phyloP scores from a whole-genome alignment of 345 rosid genomes.

The Sonneratia alba region DNA sequence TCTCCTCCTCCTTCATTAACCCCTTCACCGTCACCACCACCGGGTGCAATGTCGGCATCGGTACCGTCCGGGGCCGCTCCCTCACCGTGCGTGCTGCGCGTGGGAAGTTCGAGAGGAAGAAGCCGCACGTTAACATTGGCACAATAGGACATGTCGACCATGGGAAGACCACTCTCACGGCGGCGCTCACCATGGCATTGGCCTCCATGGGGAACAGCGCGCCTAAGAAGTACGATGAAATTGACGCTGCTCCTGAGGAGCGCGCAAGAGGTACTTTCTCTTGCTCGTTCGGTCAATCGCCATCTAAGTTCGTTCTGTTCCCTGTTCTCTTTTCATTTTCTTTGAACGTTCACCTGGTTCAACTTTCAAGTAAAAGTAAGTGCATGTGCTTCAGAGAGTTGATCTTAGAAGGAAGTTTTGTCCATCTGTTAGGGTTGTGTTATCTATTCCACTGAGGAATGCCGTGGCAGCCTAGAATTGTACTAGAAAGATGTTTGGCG shows the following conservation, averaged over 20 bases:
- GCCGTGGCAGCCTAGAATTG: background rate
- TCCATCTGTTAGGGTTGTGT: background rate
- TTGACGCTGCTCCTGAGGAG: constrained; percentile 94
- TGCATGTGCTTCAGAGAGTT: background rate
- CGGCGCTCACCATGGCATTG: constrained; percentile 88
- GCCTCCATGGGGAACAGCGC: constrained; percentile 61
- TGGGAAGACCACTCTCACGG: constrained; percentile 85
- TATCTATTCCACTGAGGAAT: background rate
- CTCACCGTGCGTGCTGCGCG: constrained; percentile 17
- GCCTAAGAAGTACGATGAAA: constrained; percentile 81
- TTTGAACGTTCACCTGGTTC: background rate
- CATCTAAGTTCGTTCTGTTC: background rate
- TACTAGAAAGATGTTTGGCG: background rate
- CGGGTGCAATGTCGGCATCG: background rate
- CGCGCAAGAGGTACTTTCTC: constrained; percentile 46
- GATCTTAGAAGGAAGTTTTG: too few species aligned
- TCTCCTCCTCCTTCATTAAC: constrained; percentile 55
- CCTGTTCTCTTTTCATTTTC: background rate
- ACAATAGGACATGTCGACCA: constrained; percentile 97
- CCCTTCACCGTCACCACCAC: constrained; percentile 29
- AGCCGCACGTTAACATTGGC: constrained; percentile 86
- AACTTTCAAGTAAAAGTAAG: background rate
- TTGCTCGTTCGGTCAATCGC: background rate
- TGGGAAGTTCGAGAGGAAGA: constrained; percentile 88
- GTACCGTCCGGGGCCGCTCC: constrained; percentile 23